These are phyloP conservation scores for Auricularia sp. DNA, from an alignment of 768 basidiomycete genomes.

Conservation along the genomic window DNA sequence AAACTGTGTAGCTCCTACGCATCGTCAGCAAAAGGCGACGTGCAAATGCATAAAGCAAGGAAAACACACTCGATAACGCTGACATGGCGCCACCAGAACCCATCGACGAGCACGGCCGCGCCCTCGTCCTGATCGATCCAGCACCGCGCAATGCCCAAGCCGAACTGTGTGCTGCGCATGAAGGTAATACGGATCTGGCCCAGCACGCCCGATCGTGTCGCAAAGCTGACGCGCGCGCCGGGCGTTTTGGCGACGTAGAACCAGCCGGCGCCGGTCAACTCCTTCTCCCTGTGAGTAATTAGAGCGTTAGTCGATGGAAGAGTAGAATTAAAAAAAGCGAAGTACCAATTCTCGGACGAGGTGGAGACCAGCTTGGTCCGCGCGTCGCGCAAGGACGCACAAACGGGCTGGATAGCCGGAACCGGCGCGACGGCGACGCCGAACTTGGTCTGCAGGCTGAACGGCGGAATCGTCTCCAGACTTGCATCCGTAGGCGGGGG, in stretches of 20 bases:
- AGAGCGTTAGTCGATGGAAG: neutral
- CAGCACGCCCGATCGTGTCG: neutral
- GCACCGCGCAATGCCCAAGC: neutral
- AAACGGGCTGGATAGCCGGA: neutral
- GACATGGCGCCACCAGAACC: neutral
- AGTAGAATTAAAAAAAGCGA: neutral
- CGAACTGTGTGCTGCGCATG: neutral
- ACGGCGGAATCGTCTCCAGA: neutral
- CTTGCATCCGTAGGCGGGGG: neutral
- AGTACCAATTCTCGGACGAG: neutral
- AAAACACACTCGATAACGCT: neutral
- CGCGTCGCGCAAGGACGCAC: neutral
- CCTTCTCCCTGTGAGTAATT: neutral
- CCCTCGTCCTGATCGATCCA: neutral
- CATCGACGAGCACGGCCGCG: neutral
- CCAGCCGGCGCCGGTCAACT: neutral
- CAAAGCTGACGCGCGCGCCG: neutral
- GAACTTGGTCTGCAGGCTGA: neutral
- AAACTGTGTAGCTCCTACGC: neutral
- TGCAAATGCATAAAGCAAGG: neutral
- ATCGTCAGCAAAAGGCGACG: no score
- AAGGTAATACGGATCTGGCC: neutral
- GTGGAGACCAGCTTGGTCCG: neutral
- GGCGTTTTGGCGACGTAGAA: neutral
- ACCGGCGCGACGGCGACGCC: neutral